Evolutionary conservation across 78 protist genomes (phyloP), one percentile per base, ranked within the genome.

Genomic region (Dictyostelium firmibasis): DNA sequence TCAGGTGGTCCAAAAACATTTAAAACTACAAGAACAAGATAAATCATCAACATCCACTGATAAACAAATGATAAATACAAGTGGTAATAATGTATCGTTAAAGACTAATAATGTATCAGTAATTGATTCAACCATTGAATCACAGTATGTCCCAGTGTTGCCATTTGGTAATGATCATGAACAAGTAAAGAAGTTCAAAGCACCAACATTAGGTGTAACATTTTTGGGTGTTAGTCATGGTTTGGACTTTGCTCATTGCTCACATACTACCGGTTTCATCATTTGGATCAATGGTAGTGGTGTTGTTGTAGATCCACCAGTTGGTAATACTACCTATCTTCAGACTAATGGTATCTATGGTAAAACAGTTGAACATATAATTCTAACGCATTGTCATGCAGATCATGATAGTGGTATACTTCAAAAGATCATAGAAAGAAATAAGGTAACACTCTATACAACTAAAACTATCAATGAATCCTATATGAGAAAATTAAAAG

Each of bases 371-470:
- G 96, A 92, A n/a, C 27, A 36, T 53, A 91, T 95, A n/a, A 96
- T 96, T n/a, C 78, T 96, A 10, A 94, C 98, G 1, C 98, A 96
- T 81, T 94, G 97, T 31, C 98, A 97, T 79, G 91, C 98, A 0
- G 98, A 97, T 83, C 98, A 97, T 57, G 98, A 97, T 86, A 77
- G 94, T 57, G 98, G 98, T 25, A 78, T 95, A 1, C 92, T 97
- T 60, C 96, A 94, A 69, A 36, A 84, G 67, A 79, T 95, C 67
- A 82, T 96, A 2, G 75, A 64, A 53, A 78, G 91, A 72, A 79
- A 62, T 69, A 92, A 95, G 36, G 83, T 97, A 13, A 85, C 93
- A 1, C 36, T 96, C 13, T 91, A 91, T 77, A 94, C 98, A 0
- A 94, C 98, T n/a, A 69, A 36, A 62, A 85, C 95, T 0, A 86